phyloP scores from a whole-genome alignment of 495 filamentous ascomycete genomes.

The Aspergillus homomorphus region DNA sequence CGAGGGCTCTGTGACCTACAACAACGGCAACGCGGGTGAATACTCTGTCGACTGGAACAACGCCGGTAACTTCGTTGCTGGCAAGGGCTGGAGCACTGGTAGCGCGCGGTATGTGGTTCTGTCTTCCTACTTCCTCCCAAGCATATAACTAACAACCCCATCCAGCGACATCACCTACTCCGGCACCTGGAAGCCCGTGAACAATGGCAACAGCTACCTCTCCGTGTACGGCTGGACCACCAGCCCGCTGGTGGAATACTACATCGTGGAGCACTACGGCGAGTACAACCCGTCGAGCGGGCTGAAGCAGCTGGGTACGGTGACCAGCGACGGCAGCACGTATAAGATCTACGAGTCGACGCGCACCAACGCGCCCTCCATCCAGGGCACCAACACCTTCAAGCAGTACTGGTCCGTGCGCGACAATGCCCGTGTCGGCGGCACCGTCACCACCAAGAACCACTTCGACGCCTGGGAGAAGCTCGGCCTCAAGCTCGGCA shows the following conservation, averaged over 20 bases:
- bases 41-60: constrained; percentile 57
- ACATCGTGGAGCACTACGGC: constrained; percentile 58
- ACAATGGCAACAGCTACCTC: constrained; percentile 55
- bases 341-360: constrained; percentile 63
- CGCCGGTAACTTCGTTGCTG: constrained; percentile 58
- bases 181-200: constrained; percentile 46
- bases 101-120: constrained; percentile 32
- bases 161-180: constrained; percentile 52
- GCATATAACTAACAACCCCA: not conserved
- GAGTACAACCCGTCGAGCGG: constrained; percentile 48
- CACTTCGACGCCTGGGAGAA: constrained; percentile 63
- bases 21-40: constrained; percentile 52
- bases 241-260: constrained; percentile 61
- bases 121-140: not conserved
- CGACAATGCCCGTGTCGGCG: constrained; percentile 47
- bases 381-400: constrained; percentile 59
- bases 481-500: constrained; percentile 45
- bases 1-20: constrained; percentile 48
- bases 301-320: constrained; percentile 48
- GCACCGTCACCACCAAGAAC: constrained; percentile 50
- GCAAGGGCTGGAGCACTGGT: constrained; percentile 60
- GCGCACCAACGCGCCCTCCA: constrained; percentile 57
- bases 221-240: constrained; percentile 63
- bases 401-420: constrained; percentile 63
- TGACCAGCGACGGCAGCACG: constrained; percentile 55